These are phyloP conservation scores for Beauveria sp. DNA, from an alignment of 2,329 filamentous ascomycete species.

Conservation along the genomic window DNA sequence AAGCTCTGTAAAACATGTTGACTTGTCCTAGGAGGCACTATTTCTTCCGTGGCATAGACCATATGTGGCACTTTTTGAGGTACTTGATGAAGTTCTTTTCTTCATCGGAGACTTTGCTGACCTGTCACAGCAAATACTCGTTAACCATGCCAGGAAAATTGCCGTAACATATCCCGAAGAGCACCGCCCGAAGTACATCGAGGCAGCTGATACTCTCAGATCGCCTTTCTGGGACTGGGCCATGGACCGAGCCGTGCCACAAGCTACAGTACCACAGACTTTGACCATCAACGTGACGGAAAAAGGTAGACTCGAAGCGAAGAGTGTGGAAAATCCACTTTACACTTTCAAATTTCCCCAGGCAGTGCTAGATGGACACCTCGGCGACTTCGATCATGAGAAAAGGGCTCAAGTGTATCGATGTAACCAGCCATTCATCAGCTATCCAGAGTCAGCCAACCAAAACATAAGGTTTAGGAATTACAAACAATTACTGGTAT, in stretches of 20 bases:
- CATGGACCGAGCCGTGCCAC: constrained; percentile 33
- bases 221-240: constrained; percentile 52
- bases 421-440: constrained; percentile 25
- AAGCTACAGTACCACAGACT: constrained; percentile 26
- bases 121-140: constrained; percentile 41
- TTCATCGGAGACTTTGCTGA: constrained; percentile 7
- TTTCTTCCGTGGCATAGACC: constrained; percentile 51
- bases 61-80: constrained; percentile 47
- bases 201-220: constrained; percentile 39
- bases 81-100: constrained; percentile 19
- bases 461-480: constrained; percentile 21
- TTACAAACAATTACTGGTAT: constrained; percentile 35
- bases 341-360: constrained; percentile 42
- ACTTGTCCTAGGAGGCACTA: constrained; percentile 33
- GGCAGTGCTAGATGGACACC: constrained; percentile 29
- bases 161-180: constrained; percentile 34
- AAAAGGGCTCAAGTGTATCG: constrained; percentile 31
- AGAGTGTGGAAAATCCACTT: constrained; percentile 43
- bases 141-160: constrained; percentile 36
- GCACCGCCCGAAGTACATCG: constrained; percentile 29
- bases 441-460: constrained; percentile 34
- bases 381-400: constrained; percentile 25
- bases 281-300: constrained; percentile 34
- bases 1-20: neutral
- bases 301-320: constrained; percentile 21